Percentiles rank a stretch among this genome's conserved stretches.
Evolutionary conservation across 2,329 filamentous ascomycete genomes (phyloP).

Genomic region (Aspergillus versicolor): DNA sequence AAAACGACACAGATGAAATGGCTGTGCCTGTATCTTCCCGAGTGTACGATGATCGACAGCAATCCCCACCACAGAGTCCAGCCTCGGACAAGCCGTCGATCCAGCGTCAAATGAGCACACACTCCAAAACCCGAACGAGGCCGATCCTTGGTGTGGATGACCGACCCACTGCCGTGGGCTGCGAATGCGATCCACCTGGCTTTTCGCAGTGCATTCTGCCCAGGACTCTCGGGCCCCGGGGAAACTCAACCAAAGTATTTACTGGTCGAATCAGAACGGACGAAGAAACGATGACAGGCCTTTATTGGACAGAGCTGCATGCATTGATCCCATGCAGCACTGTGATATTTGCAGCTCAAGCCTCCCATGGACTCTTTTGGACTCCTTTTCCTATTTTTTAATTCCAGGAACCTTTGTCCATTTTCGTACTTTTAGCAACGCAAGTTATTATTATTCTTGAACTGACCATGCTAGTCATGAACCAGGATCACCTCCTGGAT

Average conservation of each 20-base stretch:
- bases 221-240: background rate
- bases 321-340: constrained; percentile 7
- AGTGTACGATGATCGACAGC: constrained; percentile 6
- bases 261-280: background rate
- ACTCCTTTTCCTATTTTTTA: background rate
- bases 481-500: background rate
- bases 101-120: background rate
- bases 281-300: background rate
- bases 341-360: constrained; percentile 5
- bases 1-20: background rate
- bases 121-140: background rate
- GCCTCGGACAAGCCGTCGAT: background rate
- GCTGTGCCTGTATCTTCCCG: background rate
- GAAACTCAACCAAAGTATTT: background rate
- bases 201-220: background rate
- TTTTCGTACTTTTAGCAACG: background rate
- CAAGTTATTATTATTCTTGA: constrained; percentile 1
- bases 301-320: constrained; percentile 1
- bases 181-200: background rate
- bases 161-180: background rate
- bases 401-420: constrained; percentile 1
- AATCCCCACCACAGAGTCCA: background rate
- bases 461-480: background rate
- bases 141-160: background rate
- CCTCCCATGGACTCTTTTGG: background rate